Percentiles rank a stretch among this genome's conserved stretches.
phyloP scores from a whole-genome alignment of 257 asterid genomes.

The Striga asiatica region DNA sequence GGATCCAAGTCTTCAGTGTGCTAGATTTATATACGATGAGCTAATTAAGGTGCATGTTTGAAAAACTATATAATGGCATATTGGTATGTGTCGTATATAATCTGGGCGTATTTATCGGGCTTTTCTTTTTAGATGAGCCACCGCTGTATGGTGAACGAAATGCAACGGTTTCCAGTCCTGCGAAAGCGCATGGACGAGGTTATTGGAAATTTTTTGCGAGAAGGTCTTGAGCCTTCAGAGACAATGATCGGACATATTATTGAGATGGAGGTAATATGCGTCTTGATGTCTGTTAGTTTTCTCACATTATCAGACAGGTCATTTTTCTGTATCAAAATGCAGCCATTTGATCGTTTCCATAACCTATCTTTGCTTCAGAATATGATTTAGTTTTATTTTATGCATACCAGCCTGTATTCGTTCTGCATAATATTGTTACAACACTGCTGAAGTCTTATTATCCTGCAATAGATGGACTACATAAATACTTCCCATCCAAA shows the following conservation, averaged over 20 bases:
- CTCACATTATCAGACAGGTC: background rate
- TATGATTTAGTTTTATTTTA: background rate
- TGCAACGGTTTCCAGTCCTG: constrained; percentile 86
- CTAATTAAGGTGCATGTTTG: constrained; percentile 55
- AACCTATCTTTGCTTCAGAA: background rate
- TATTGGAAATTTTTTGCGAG: constrained; percentile 68
- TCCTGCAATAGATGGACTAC: constrained; percentile 38
- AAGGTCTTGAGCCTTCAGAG: constrained; percentile 93
- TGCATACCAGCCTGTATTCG: background rate
- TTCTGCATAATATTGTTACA: background rate
- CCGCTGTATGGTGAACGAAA: constrained; percentile 75
- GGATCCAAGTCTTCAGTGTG: constrained; percentile 98
- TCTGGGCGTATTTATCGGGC: constrained; percentile 3
- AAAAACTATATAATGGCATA: background rate
- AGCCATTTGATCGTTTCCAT: background rate
- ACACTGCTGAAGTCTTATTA: constrained; percentile 5
- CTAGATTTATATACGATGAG: constrained; percentile 90
- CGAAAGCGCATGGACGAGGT: constrained; percentile 90
- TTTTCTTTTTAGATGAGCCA: constrained; percentile 70
- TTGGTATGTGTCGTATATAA: background rate
- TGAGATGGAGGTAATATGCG: constrained; percentile 79
- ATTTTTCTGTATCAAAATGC: background rate
- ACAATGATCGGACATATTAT: constrained; percentile 83
- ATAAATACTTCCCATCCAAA: constrained; percentile 64
- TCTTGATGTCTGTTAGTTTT: background rate